phyloP scores from a whole-genome alignment of 2,329 filamentous ascomycete species.

The Aspergillus sp. region DNA sequence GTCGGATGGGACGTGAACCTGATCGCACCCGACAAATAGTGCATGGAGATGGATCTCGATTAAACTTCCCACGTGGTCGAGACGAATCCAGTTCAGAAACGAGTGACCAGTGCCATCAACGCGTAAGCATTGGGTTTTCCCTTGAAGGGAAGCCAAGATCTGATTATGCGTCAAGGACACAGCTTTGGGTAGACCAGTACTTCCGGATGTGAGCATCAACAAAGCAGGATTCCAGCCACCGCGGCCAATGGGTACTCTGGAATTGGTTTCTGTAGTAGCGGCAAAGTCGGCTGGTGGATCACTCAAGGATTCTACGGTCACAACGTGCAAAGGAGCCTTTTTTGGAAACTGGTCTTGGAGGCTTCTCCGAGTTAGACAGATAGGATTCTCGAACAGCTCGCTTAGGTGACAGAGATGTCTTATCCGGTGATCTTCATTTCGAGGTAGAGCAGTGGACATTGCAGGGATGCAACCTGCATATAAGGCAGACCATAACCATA shows the following conservation, averaged over 20 bases:
- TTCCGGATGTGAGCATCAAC: constrained; percentile 58
- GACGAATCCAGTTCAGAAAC: constrained; percentile 53
- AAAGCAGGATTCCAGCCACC: constrained; percentile 25
- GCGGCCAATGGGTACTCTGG: too few species aligned
- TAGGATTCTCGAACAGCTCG: constrained; percentile 8
- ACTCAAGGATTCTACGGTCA: neutral
- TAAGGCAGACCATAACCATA: constrained; percentile 46
- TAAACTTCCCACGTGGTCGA: constrained; percentile 58
- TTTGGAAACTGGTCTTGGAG: constrained; percentile 1
- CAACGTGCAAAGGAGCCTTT: neutral
- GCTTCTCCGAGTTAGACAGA: constrained; percentile 9
- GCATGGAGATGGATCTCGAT: constrained; percentile 56
- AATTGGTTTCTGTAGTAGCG: neutral
- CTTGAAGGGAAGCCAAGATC: constrained; percentile 43
- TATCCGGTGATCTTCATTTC: constrained; percentile 27
- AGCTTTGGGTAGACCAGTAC: constrained; percentile 54
- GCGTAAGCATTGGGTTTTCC: constrained; percentile 36
- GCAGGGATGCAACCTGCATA: constrained; percentile 40
- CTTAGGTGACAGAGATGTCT: constrained; percentile 35
- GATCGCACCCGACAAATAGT: constrained; percentile 26
- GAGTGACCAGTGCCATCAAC: neutral
- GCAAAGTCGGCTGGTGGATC: neutral
- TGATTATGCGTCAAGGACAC: constrained; percentile 50
- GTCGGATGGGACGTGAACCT: constrained; percentile 22
- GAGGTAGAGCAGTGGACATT: constrained; percentile 37